Evolutionary conservation across 2,329 filamentous ascomycete genomes (phyloP).

Genomic region (Bipolaris sorokiniana): DNA sequence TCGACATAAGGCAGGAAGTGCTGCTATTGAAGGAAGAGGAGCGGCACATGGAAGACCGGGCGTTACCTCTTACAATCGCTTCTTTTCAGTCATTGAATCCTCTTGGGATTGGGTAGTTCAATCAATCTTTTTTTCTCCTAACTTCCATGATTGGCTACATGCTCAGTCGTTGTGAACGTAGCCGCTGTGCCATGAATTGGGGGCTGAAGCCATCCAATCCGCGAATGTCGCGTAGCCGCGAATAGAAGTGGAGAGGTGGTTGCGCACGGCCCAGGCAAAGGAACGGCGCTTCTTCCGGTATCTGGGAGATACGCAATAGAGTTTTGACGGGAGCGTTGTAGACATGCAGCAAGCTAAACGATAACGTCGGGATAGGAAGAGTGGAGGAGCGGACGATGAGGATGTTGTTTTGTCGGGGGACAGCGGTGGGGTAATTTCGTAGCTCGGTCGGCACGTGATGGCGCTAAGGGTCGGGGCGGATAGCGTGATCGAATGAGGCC

Average conservation of each 20-base stretch:
- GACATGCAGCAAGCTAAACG: slow-evolving; percentile 9
- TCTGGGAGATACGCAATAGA: slow-evolving; percentile 15
- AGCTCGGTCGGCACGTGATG: slow-evolving; percentile 39
- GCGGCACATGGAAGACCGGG: slow-evolving; percentile 38
- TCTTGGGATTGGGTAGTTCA: slow-evolving; percentile 41
- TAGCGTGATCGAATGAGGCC: slow-evolving; percentile 14
- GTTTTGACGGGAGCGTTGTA: slow-evolving; percentile 3
- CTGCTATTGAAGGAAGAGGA: slow-evolving; percentile 37
- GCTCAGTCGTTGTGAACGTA: slow-evolving; percentile 38
- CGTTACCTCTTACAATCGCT: slow-evolving; percentile 49
- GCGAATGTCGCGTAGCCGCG: slow-evolving; percentile 49
- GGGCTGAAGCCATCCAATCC: slow-evolving; percentile 50
- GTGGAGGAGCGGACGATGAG: slow-evolving; percentile 20
- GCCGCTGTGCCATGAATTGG: slow-evolving; percentile 48
- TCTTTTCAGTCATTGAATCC: slow-evolving; percentile 37
- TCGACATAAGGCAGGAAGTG: slow-evolving; percentile 39
- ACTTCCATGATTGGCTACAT: slow-evolving; percentile 41
- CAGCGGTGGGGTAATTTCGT: slow-evolving; percentile 44
- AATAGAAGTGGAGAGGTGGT: slow-evolving; percentile 47
- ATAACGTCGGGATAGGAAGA: slow-evolving; percentile 18
- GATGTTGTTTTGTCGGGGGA: slow-evolving; percentile 36
- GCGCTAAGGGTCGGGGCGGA: slow-evolving; percentile 27
- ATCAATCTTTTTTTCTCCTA: slow-evolving; percentile 29
- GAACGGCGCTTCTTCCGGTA: slow-evolving; percentile 30
- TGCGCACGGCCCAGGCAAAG: slow-evolving; percentile 41